Percentiles rank a stretch among this genome's conserved stretches.
phyloP scores from a whole-genome alignment of 768 basidiomycete genomes.

The Agrocybe praecox region DNA sequence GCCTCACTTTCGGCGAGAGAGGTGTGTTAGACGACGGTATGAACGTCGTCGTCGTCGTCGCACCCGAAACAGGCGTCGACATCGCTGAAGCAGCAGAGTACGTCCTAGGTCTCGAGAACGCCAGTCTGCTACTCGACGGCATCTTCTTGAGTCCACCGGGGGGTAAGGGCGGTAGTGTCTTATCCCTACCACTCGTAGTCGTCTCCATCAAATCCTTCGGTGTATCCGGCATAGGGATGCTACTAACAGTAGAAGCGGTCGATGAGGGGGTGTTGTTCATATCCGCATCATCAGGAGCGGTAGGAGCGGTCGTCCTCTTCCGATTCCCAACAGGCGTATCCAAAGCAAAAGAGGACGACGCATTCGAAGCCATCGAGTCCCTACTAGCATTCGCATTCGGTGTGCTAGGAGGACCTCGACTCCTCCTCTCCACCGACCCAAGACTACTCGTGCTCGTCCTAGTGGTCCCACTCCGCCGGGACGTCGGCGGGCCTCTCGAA shows the following conservation, averaged over 20 bases:
- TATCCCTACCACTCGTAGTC: constrained; percentile 30
- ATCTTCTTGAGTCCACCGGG: constrained; percentile 20
- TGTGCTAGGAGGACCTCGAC: too few relatives aligned
- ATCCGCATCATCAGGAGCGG: constrained; percentile 20
- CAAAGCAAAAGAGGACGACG: constrained; percentile 24
- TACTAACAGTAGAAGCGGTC: constrained; percentile 36
- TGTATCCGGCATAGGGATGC: constrained; percentile 35
- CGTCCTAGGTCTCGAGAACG: constrained; percentile 27
- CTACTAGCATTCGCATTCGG: too few relatives aligned
- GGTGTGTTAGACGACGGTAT: constrained; percentile 9
- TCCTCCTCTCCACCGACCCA: too few relatives aligned
- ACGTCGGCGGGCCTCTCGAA: neutral
- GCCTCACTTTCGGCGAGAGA: constrained; percentile 24
- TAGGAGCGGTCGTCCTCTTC: constrained; percentile 6
- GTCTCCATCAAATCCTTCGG: constrained; percentile 26
- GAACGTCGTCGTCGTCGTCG: constrained; percentile 12
- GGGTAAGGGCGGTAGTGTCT: constrained; percentile 38
- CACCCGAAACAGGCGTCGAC: neutral
- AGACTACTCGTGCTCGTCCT: constrained; percentile 25
- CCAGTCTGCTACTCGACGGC: constrained; percentile 9
- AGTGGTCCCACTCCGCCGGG: constrained; percentile 10
- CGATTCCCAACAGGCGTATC: constrained; percentile 18
- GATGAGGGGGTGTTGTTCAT: constrained; percentile 30
- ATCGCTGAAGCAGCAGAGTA: constrained; percentile 19
- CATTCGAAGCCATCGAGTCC: neutral